Evolutionary conservation across 305 asterid genomes (phyloP), one percentile per base, ranked within the genome.

Genomic region (Rubia occidens): DNA sequence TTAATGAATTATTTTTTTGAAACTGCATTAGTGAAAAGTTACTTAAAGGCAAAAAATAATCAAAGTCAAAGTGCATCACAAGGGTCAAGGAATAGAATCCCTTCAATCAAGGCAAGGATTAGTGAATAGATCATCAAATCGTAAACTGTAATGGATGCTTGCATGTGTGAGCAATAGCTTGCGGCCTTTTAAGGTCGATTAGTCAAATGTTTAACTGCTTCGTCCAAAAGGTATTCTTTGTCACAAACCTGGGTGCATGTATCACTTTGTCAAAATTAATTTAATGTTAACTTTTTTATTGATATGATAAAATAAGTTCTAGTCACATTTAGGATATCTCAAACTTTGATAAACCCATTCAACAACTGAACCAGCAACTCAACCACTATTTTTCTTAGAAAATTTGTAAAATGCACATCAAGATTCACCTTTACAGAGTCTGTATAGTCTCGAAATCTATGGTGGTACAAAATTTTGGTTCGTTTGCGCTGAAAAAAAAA

Each of bases 101-200:
- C 75, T 4, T 74, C 87, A 81, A 81, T 83, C 86, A 73, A 60
- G 86, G 81, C 59, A 74, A 71, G 64, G 51, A 75, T 71, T 74
- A 37, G 56, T 4, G 4, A 5, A 63, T 32, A n/a, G 21, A 15
- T 37, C 49, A 63, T 47, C 11, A 32, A 13, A 13, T 4, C 2
- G 13, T 60, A 60, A 55, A 29, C 32, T 29, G 2, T 2, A 29
- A 29, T 29, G 24, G 20, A 55, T 55, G 6, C 5, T 6, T 6
- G 60, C 60, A 55, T 55, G 29, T 18, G 1, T 14, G 0, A 55
- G 7, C 3, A 21, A 55, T 24, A 6, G 11, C 60, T 54, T 54
- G 8, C 7, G 45, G 45, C 45, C 9, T 42, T 42, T 8, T 18
- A 21, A 58, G 63, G 5, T 58, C 37, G 15, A 58, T 21, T 24